Base-by-base conservation (phyloP, 306 rosid genomes). In the Prunus fruticosa region DNA sequence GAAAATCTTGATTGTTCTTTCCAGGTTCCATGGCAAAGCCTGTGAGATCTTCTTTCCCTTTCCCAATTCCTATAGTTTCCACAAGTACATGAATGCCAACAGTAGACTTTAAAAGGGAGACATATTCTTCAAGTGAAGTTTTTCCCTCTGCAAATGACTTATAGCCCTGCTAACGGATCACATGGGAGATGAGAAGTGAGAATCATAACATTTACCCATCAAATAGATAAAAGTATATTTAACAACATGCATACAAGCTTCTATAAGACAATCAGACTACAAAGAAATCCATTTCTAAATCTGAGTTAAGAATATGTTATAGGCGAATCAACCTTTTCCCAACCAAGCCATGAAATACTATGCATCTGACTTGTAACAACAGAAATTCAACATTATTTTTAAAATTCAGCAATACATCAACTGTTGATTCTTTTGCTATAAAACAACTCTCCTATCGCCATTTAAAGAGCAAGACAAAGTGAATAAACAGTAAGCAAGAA, bases 31-130 rank as follows among this genome's bases (percentile, higher is more conserved):
- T 68, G 13, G 88, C 49, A 65, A 86, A 77, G 69, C 79, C 85
- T 3, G 94, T 93, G 58, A 93, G 94, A 81, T 93, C 98, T 63
- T 86, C 89, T 80, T 83, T 89, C 60, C 88, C 94, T 72, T 82
- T 87, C 56, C 94, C 96, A 67, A 93, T 87, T 22, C 86, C 93
- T 50, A 90, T 73, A 70, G 90, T 90, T 82, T 90, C 86, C 82
- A 93, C 94, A 79, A 93, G 98, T 60, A 67, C 66, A 38, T 53
- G 67, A 74, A 89, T 78, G 73, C 94, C 90, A 67, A 89, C 89
- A 23, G 32, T 81, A 69, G 89, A 89, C 80, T 90, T 93, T 82
- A 93, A 83, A 75, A 76, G 82, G 67, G 69, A 81, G 45, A 90
- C 83, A 66, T 87, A 93, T 75, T 87, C 90, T 86, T 90, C 91